A percentile compares a stretch with the other conserved stretches of the same genome.
phyloP scores from a whole-genome alignment of 2,329 filamentous ascomycete species.

The Alternaria conjuncta region DNA sequence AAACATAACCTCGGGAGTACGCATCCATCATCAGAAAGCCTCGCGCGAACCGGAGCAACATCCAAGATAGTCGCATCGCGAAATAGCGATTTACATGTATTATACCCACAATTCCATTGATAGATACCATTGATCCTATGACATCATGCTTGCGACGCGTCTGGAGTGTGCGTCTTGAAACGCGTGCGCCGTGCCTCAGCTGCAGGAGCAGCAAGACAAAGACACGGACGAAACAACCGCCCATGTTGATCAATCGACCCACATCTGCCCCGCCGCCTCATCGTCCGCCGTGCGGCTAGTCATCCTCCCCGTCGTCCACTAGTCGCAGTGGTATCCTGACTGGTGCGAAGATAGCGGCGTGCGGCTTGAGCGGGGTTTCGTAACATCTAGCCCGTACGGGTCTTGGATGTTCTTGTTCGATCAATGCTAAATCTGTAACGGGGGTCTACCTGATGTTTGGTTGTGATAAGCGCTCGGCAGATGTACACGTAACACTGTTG shows the following conservation, averaged over 20 bases:
- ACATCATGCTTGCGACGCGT: constrained; percentile 8
- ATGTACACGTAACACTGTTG: constrained; percentile 11
- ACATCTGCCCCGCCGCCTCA: constrained; percentile 1
- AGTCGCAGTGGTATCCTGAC: not conserved
- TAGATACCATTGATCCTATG: constrained; percentile 1
- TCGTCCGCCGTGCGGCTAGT: constrained; percentile 4
- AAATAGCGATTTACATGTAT: constrained; percentile 3
- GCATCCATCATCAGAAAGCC: not conserved
- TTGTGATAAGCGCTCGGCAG: constrained; percentile 8
- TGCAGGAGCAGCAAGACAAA: not conserved
- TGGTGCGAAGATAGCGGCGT: constrained; percentile 6
- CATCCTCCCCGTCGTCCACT: not conserved
- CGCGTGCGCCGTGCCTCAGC: not conserved
- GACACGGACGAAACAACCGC: constrained; percentile 9
- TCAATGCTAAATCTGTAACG: constrained; percentile 2
- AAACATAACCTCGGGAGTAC: not conserved
- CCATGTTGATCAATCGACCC: not conserved
- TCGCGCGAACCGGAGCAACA: not conserved
- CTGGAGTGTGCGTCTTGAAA: not conserved
- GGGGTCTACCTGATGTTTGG: not conserved
- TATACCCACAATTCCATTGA: not conserved
- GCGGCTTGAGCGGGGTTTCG: constrained; percentile 3
- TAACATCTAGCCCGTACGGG: not conserved
- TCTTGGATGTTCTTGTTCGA: not conserved
- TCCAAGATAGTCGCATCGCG: not conserved